Percentiles rank a stretch among this genome's conserved stretches.
Conservation (phyloP, 2,329 filamentous ascomycete genomes). For the Trichoderma sp. region DNA sequence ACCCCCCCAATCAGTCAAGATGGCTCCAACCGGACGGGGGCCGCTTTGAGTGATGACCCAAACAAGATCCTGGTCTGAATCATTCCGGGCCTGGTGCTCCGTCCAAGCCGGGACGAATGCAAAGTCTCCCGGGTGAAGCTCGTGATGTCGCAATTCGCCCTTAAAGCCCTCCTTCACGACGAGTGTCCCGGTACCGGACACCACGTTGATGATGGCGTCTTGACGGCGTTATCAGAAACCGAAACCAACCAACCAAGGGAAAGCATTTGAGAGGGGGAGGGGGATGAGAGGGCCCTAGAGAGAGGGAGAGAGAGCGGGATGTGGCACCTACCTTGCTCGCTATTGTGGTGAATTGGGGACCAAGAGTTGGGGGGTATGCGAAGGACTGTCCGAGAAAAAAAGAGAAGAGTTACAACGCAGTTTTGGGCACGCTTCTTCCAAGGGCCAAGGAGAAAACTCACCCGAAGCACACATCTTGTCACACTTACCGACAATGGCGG, state of each 20-base stretch:
- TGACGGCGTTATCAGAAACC: conserved; percentile 7
- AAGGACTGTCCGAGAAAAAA: conserved; percentile 46
- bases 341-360: conserved; percentile 67
- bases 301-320: not conserved
- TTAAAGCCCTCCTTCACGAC: conserved; percentile 57
- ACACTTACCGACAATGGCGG: conserved; percentile 62
- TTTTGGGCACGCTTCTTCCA: conserved; percentile 6
- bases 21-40: conserved; percentile 58
- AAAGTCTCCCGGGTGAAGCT: conserved; percentile 64
- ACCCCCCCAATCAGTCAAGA: conserved; percentile 62
- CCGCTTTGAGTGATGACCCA: conserved; percentile 67
- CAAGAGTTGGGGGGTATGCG: conserved; percentile 61
- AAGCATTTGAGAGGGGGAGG: not conserved
- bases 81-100: conserved; percentile 69
- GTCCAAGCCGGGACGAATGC: conserved; percentile 67
- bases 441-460: conserved; percentile 36
- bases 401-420: conserved; percentile 16
- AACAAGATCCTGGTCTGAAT: conserved; percentile 58
- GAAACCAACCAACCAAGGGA: conserved; percentile 1
- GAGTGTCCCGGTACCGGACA: conserved; percentile 59
- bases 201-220: conserved; percentile 69
- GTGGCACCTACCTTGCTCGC: conserved; percentile 56
- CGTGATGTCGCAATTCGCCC: conserved; percentile 50
- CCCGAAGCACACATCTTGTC: conserved; percentile 66
- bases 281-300: not conserved